phyloP scores from a whole-genome alignment of 306 rosid genomes.

The Vigna reflexopilosa region DNA sequence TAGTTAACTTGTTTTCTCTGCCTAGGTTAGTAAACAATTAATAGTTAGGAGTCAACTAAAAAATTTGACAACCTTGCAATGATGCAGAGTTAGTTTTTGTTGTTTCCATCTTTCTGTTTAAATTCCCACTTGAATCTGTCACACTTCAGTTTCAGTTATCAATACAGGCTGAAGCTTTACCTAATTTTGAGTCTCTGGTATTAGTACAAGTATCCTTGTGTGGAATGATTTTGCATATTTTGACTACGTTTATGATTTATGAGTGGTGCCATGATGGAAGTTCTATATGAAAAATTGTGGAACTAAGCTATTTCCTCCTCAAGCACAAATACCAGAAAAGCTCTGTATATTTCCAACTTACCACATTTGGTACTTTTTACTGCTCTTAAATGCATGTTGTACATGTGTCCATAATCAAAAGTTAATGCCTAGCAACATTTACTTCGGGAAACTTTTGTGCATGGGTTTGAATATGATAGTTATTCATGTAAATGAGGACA shows the following conservation, averaged over 20 bases:
- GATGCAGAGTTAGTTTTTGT: constrained; percentile 12
- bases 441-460: constrained; percentile 14
- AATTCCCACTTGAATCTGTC: constrained; percentile 6
- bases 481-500: constrained; percentile 9
- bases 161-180: background rate
- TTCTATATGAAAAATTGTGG: constrained; percentile 10
- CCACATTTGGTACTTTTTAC: constrained; percentile 19
- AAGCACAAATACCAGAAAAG: constrained; percentile 22
- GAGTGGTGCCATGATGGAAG: background rate
- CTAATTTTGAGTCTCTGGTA: constrained; percentile 7
- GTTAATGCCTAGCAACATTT: constrained; percentile 20
- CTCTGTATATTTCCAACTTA: constrained; percentile 19
- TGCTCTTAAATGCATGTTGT: constrained; percentile 37
- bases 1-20: too few species aligned
- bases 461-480: constrained; percentile 20
- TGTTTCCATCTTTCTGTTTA: constrained; percentile 13
- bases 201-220: constrained; percentile 6
- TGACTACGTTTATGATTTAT: constrained; percentile 34
- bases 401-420: constrained; percentile 1
- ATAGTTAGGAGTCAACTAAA: too few species aligned
- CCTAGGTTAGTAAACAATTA: too few species aligned
- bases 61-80: background rate
- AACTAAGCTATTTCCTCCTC: constrained; percentile 29
- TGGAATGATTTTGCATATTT: constrained; percentile 25
- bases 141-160: background rate